Evolutionary conservation across 768 basidiomycete genomes (phyloP), one percentile per base, ranked within the genome.

Genomic region (Sutorius australiensis): DNA sequence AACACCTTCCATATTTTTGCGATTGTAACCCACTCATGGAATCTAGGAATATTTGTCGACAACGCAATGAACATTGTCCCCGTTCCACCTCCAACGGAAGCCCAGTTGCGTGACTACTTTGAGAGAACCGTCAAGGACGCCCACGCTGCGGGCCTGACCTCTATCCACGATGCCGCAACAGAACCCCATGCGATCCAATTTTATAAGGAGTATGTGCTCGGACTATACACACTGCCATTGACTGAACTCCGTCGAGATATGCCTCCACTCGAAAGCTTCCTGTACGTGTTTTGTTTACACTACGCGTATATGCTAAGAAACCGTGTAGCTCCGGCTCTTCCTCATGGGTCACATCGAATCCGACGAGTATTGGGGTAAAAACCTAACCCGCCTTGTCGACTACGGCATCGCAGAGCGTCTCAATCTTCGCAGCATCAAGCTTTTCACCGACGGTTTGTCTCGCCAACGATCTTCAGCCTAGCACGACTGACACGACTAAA

Each of bases 21-120:
- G n/a, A 5, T 12, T 46, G 3, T 3, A 46, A 17, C 27, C 19
- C 3, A 19, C 43, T 50, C 32, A 53, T 31, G 19, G 16, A 33
- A 17, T 30, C 27, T 42, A 75, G 90, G 91, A 6, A 72, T 93
- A 17, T 86, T 94, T 55, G 73, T 95, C 30, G 95, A 98, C 69
- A 91, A 91, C 31, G 95, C 95, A 0, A 92, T 93, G 82, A 62
- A 67, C 13, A 77, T 95, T 32, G 78, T 97, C 16, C 82, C 80
- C 2, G 72, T 73, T 11, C 94, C 92, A 0, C 63, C 76, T 1
- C 84, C 83, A 77, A 79, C 80, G 0, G 75, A 83, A 27, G 54
- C 54, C 1, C 75, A 82, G 47, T 78, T 84, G 60, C 73, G 78
- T 56, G 69, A 76, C n/a, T 89, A 80, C 63, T 86, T 89, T 51